These are phyloP conservation scores for Gentiana dahurica DNA, from an alignment of 257 asterid species.

Conservation along the genomic window DNA sequence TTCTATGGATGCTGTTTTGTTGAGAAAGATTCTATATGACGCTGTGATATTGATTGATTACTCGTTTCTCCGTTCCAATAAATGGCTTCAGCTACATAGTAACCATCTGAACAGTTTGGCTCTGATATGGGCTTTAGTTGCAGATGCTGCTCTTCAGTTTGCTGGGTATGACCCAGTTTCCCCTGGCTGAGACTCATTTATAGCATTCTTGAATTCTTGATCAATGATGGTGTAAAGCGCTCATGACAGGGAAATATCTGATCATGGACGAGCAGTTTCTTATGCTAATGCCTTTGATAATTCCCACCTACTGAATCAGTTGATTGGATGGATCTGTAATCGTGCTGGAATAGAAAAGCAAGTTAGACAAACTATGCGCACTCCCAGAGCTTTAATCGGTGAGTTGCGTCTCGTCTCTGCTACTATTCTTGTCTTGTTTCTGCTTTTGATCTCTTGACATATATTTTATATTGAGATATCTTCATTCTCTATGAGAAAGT, in stretches of 20 bases:
- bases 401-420: slow-evolving; percentile 23
- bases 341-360: slow-evolving; percentile 29
- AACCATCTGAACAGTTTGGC: slow-evolving; percentile 37
- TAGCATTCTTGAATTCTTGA: slow-evolving; percentile 10
- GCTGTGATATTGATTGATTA: slow-evolving; percentile 46
- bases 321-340: slow-evolving; percentile 39
- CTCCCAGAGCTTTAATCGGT: slow-evolving; percentile 63
- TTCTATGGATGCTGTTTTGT: slow-evolving; percentile 32
- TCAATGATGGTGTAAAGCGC: slow-evolving; percentile 19
- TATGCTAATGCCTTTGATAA: slow-evolving; percentile 46
- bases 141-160: slow-evolving; percentile 48
- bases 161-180: slow-evolving; percentile 38
- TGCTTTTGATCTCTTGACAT: slow-evolving; percentile 1
- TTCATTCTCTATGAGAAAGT: not conserved
- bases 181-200: slow-evolving; percentile 5
- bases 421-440: slow-evolving; percentile 3
- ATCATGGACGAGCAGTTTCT: slow-evolving; percentile 35
- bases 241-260: slow-evolving; percentile 43
- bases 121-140: slow-evolving; percentile 56
- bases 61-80: slow-evolving; percentile 37
- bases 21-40: slow-evolving; percentile 45
- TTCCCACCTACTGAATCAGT: slow-evolving; percentile 44
- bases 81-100: slow-evolving; percentile 36
- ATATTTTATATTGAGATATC: not conserved
- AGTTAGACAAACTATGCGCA: slow-evolving; percentile 21